These are phyloP conservation scores for Spergularia azorica DNA, from an alignment of 179 eudicot species.

Conservation along the genomic window DNA sequence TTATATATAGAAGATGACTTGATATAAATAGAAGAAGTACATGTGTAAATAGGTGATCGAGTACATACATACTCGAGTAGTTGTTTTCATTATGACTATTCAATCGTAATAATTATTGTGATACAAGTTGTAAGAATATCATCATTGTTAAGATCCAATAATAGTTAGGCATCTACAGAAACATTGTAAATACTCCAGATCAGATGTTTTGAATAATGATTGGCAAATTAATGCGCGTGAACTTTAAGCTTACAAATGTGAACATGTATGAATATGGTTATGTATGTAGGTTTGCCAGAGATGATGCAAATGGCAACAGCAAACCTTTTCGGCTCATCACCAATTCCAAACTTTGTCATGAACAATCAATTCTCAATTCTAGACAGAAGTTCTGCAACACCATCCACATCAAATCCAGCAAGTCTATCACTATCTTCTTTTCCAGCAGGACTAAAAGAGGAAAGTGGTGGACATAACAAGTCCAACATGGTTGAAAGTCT, in stretches of 20 bases:
- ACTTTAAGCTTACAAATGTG: not conserved
- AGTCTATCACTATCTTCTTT: slow-evolving; percentile 43
- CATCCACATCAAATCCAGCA: slow-evolving; percentile 29
- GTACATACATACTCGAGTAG: no score
- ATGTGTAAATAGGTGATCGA: no score
- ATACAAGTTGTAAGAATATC: no score
- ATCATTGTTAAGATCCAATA: no score
- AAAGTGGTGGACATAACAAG: slow-evolving; percentile 19
- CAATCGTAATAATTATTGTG: no score
- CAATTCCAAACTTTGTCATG: slow-evolving; percentile 39
- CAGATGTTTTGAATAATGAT: no score
- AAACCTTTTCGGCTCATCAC: slow-evolving; percentile 44
- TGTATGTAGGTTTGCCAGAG: slow-evolving; percentile 35
- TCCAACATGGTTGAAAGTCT: slow-evolving; percentile 33
- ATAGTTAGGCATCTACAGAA: no score
- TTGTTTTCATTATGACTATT: no score
- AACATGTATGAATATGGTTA: slow-evolving; percentile 4
- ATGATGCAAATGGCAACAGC: slow-evolving; percentile 45
- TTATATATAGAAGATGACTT: no score
- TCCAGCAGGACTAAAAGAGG: slow-evolving; percentile 33
- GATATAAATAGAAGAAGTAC: no score
- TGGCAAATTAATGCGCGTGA: not conserved
- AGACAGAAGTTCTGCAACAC: slow-evolving; percentile 21
- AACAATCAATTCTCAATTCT: slow-evolving; percentile 30
- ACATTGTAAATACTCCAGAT: no score